Base-by-base conservation (phyloP, 768 basidiomycete genomes). In the Tylopilus subfusipes region DNA sequence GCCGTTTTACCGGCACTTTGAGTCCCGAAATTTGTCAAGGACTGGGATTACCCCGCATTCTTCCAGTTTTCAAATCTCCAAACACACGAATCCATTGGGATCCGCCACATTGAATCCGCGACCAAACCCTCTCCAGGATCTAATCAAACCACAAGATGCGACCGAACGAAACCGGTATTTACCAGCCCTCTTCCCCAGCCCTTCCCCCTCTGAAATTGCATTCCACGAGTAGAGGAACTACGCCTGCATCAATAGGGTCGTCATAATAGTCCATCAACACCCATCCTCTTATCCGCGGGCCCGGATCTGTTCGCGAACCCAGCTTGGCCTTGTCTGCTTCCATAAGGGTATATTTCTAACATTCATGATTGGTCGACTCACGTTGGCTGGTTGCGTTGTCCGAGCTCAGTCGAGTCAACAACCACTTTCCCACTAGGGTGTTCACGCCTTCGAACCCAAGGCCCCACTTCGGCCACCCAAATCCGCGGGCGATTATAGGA, bases 391-490 rank as follows among this genome's bases (percentile, higher is more conserved):
- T 21, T 30, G 31, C 39, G 9, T 53, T 18, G 3, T 47, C 49
- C 2, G 47, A 40, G 31, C 54, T 55, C 25, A 93, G 69, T 55
- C 73, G 70, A 36, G 81, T 78, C 42, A 93, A 64, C 19, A 93
- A 66, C 88, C 91, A 96, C 50, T 72, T 73, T 3, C 80, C 85
- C 4, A 92, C 72, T n/a, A 85, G 78, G 22, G 76, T 76, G 64
- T 98, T 98, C 38, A 94, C 85, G 2, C 94, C 94, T 65, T 90
- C 85, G n/a, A 93, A 75, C 5, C 93, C 93, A 8, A 93, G 63
- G 3, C 86, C 85, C 71, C 79, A 75, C 34, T 76, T 73, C 0
- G 91, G 90, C 85, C 85, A 93, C 14, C 93, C 92, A 63, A 92
- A 83, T 0, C 94, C 94, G 59, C 80, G 81, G 5, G 95, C 90